phyloP scores from a whole-genome alignment of 768 basidiomycete genomes.

The Cystofilobasidium capitatum region DNA sequence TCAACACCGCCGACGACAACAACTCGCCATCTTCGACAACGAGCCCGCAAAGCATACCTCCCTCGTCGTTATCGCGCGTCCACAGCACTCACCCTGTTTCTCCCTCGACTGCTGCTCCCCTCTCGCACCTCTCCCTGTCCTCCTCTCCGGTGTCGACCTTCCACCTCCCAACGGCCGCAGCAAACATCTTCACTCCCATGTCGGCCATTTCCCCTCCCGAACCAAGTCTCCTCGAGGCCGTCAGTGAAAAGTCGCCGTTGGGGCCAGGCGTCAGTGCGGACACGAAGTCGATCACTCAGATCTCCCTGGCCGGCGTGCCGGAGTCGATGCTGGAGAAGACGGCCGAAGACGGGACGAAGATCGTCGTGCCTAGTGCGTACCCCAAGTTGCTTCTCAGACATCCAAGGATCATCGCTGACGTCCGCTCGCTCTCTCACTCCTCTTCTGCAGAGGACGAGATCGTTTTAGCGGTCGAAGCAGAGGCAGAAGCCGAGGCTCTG shows the following conservation, averaged over 20 bases:
- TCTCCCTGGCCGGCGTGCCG: neutral
- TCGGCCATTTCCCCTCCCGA: constrained; percentile 37
- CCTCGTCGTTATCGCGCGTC: constrained; percentile 17
- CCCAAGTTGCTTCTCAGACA: neutral
- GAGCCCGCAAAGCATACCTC: constrained; percentile 6
- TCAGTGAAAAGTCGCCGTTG: constrained; percentile 32
- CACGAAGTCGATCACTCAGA: constrained; percentile 24
- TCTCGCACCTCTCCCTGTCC: constrained; percentile 17
- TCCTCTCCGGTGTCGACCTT: constrained; percentile 22
- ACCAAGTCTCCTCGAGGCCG: constrained; percentile 33
- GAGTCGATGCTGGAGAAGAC: constrained; percentile 8
- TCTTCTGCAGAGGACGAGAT: constrained; percentile 13
- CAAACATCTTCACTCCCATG: constrained; percentile 25
- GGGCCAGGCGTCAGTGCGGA: constrained; percentile 38
- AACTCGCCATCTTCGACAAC: neutral
- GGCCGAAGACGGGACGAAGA: constrained; percentile 7
- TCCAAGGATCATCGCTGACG: neutral
- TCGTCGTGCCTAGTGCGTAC: constrained; percentile 6
- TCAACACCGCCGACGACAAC: neutral
- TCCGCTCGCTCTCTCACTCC: neutral
- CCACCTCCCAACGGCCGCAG: constrained; percentile 19
- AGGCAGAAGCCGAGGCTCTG: neutral
- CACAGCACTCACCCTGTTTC: constrained; percentile 20
- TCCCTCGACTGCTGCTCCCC: constrained; percentile 24
- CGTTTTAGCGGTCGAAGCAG: constrained; percentile 8